These are phyloP conservation scores for Avena insularis DNA, from an alignment of 176 grass and related monocot species.

Conservation along the genomic window DNA sequence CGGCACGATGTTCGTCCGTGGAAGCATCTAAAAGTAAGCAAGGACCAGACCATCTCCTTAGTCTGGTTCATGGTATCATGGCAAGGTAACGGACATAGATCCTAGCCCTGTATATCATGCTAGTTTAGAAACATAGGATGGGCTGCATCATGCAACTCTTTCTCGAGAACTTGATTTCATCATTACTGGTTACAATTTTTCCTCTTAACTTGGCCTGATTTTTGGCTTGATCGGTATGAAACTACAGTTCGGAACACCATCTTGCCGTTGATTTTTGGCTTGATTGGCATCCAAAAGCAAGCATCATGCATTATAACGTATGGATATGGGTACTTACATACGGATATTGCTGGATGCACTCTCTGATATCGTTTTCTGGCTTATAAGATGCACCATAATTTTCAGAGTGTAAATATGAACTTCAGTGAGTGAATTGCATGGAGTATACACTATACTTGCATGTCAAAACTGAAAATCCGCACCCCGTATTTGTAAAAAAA, in stretches of 20 bases:
- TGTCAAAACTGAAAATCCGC: not conserved
- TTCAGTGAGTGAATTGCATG: not conserved
- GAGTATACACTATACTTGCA: not conserved
- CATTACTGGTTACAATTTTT: not conserved
- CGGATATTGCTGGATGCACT: not conserved
- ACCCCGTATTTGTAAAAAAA: not conserved
- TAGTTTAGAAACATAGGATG: not conserved
- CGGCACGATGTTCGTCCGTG: slow-evolving; percentile 21
- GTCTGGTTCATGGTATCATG: slow-evolving; percentile 92
- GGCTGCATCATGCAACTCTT: not conserved
- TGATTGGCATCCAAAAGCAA: no score
- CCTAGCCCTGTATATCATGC: not conserved
- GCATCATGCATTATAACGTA: not conserved
- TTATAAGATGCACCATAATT: not conserved
- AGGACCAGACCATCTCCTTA: slow-evolving; percentile 80
- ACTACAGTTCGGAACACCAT: not conserved
- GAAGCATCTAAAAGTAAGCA: slow-evolving; percentile 46
- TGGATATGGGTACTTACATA: not conserved
- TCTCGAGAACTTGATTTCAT: not conserved
- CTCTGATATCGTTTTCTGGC: not conserved
- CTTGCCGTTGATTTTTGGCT: not conserved
- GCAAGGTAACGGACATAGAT: slow-evolving; percentile 54
- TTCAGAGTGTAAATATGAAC: not conserved
- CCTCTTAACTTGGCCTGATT: not conserved
- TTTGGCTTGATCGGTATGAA: slow-evolving; percentile 10